phyloP scores from a whole-genome alignment of 192 early-diverging fungal species.

The Backusella parvicylindrica region DNA sequence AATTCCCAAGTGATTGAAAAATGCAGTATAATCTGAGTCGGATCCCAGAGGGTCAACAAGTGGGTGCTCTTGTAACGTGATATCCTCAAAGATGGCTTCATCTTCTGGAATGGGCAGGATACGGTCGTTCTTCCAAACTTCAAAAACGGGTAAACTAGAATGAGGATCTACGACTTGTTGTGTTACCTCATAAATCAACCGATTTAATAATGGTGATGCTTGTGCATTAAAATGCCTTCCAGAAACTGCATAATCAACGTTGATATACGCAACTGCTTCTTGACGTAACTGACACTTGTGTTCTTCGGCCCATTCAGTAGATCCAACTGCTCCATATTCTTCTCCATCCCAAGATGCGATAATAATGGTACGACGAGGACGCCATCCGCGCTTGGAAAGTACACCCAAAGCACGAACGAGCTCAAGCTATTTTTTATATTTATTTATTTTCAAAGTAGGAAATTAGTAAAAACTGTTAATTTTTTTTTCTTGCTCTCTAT shows the following conservation, averaged over 20 bases:
- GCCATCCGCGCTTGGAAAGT: slow-evolving; percentile 54
- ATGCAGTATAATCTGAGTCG: slow-evolving; percentile 52
- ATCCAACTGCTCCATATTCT: slow-evolving; percentile 60
- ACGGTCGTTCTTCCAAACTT: slow-evolving; percentile 36
- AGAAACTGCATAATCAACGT: slow-evolving; percentile 52
- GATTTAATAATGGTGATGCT: slow-evolving; percentile 46
- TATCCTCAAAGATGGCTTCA: background rate
- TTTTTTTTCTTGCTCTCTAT: too few species aligned
- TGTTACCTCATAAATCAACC: slow-evolving; percentile 46
- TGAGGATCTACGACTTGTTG: slow-evolving; percentile 42
- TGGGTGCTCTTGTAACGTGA: background rate
- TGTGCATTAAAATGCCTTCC: slow-evolving; percentile 43
- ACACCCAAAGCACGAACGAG: slow-evolving; percentile 47
- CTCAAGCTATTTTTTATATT: slow-evolving; percentile 36
- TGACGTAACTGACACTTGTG: slow-evolving; percentile 47
- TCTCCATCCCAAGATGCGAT: slow-evolving; percentile 66
- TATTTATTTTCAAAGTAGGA: background rate
- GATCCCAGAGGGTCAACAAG: slow-evolving; percentile 13
- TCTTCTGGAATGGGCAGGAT: background rate
- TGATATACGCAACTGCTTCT: slow-evolving; percentile 53
- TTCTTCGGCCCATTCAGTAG: slow-evolving; percentile 68
- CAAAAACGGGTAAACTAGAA: slow-evolving; percentile 43
- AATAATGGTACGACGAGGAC: slow-evolving; percentile 57
- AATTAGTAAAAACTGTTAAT: background rate
- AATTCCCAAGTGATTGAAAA: slow-evolving; percentile 56